A percentile compares a stretch with the other conserved stretches of the same genome.
phyloP scores from a whole-genome alignment of 345 rosid genomes.

The Moringa oleifera region DNA sequence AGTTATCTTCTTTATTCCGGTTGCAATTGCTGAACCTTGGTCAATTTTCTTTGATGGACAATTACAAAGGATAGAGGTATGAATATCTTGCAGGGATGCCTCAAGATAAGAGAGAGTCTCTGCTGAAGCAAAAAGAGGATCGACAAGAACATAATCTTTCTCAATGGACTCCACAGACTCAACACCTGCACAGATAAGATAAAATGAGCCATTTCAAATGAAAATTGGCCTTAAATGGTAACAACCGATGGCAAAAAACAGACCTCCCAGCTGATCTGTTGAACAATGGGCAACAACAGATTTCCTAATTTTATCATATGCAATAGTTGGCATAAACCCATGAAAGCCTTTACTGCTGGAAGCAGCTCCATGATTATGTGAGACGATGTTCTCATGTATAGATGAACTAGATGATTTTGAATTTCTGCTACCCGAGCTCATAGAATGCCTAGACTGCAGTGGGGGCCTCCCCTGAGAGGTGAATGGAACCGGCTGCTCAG shows the following conservation, averaged over 20 bases:
- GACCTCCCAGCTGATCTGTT: slow-evolving; percentile 41
- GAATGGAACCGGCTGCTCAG: slow-evolving; percentile 28
- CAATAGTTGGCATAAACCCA: slow-evolving; percentile 14
- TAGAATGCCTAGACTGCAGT: slow-evolving; percentile 14
- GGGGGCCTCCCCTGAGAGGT: slow-evolving; percentile 31
- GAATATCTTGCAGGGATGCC: slow-evolving; percentile 48
- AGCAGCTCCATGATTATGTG: slow-evolving; percentile 12
- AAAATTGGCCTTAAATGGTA: slow-evolving; percentile 3
- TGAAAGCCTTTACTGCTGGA: slow-evolving; percentile 16
- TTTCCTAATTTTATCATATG: slow-evolving; percentile 27
- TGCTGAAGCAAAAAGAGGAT: slow-evolving; percentile 41
- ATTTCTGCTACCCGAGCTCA: slow-evolving; percentile 11
- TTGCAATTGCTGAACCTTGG: slow-evolving; percentile 23
- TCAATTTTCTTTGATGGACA: slow-evolving; percentile 32
- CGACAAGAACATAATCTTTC: slow-evolving; percentile 70
- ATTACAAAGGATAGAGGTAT: slow-evolving; percentile 25
- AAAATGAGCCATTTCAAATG: slow-evolving; percentile 18
- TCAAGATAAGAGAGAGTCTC: slow-evolving; percentile 54
- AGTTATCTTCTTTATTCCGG: slow-evolving; percentile 26
- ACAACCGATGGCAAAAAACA: slow-evolving; percentile 11
- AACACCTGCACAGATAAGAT: slow-evolving; percentile 29
- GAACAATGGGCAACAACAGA: slow-evolving; percentile 32
- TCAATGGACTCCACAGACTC: slow-evolving; percentile 64
- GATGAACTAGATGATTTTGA: slow-evolving; percentile 23
- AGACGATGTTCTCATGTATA: slow-evolving; percentile 17